Evolutionary conservation across 1,139 yeast genomes (phyloP).

Genomic region (Saccharomyces pastorianus): DNA sequence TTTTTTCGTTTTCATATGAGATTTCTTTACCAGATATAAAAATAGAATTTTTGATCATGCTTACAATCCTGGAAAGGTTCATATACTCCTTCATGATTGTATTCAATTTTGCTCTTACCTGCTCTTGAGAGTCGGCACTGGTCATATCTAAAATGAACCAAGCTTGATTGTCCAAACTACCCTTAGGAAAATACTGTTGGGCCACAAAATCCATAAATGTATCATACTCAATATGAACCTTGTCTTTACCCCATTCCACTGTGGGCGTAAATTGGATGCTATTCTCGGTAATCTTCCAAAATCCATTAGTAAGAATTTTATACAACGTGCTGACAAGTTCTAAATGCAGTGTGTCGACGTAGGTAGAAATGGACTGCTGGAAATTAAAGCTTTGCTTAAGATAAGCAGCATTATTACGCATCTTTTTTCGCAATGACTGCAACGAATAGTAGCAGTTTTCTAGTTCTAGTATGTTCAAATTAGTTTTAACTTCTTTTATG

Average conservation of each 20-base stretch:
- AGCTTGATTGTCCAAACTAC: conserved; percentile 13
- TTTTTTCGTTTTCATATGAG: conserved; percentile 3
- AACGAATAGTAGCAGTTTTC: conserved; percentile 29
- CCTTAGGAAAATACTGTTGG: conserved; percentile 14
- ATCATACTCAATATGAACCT: conserved; percentile 14
- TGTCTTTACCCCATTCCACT: conserved; percentile 10
- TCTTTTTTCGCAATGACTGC: conserved; percentile 19
- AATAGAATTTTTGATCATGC: conserved; percentile 11
- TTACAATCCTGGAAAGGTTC: conserved; percentile 8
- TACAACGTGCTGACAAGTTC: conserved; percentile 16
- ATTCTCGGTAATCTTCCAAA: conserved; percentile 18
- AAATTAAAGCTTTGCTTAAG: conserved; percentile 22
- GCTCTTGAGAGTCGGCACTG: conserved; percentile 19
- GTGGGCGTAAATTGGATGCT: conserved; percentile 11
- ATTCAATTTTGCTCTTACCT: conserved; percentile 13
- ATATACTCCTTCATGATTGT: conserved; percentile 13
- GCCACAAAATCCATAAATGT: conserved; percentile 14
- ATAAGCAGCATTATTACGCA: conserved; percentile 12
- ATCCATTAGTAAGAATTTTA: conserved; percentile 13
- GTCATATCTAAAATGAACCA: conserved; percentile 25
- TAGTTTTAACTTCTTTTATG: conserved; percentile 23
- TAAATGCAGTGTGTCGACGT: conserved; percentile 24
- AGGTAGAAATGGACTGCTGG: conserved; percentile 23
- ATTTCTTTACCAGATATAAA: conserved; percentile 6
- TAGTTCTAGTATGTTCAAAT: conserved; percentile 22